A percentile compares a stretch with the other conserved stretches of the same genome.
Evolutionary conservation across 768 basidiomycete species (phyloP).

Genomic region (Tremella mesenterica): DNA sequence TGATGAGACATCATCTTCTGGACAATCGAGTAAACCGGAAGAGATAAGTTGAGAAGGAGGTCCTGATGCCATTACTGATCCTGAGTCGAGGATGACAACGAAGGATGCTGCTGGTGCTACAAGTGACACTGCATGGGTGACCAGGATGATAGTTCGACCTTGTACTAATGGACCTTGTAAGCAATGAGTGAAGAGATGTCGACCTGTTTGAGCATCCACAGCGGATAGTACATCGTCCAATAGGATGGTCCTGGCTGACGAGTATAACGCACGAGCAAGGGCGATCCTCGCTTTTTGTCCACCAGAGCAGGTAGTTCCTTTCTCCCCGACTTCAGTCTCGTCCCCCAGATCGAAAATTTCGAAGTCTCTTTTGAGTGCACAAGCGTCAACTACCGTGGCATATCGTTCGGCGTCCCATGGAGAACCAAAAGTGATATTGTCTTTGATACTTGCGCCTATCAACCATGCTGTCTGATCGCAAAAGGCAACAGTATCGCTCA

Average conservation of each 20-base stretch:
- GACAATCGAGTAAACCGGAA: slow-evolving; percentile 25
- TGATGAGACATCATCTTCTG: slow-evolving; percentile 17
- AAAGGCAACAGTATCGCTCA: slow-evolving; percentile 38
- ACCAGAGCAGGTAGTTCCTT: slow-evolving; percentile 42
- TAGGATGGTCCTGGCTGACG: slow-evolving; percentile 35
- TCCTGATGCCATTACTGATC: slow-evolving; percentile 29
- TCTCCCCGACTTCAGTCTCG: slow-evolving; percentile 42
- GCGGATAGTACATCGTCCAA: slow-evolving; percentile 42
- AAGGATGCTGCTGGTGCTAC: slow-evolving; percentile 37
- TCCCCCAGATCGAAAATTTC: slow-evolving; percentile 50
- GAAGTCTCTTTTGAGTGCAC: slow-evolving; percentile 38
- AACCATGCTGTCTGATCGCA: slow-evolving; percentile 42
- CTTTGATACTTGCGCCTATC: slow-evolving; percentile 38
- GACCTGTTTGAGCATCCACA: slow-evolving; percentile 42
- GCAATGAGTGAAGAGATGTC: slow-evolving; percentile 34
- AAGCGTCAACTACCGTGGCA: slow-evolving; percentile 34
- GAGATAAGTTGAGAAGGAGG: slow-evolving; percentile 25
- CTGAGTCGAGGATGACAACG: slow-evolving; percentile 37
- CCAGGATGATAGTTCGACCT: slow-evolving; percentile 37
- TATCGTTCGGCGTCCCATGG: slow-evolving; percentile 39
- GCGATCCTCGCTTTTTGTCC: slow-evolving; percentile 42
- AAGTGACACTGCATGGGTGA: slow-evolving; percentile 42
- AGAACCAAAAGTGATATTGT: slow-evolving; percentile 38
- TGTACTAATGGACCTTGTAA: slow-evolving; percentile 23
- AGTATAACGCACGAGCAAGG: slow-evolving; percentile 40